Base-by-base conservation (phyloP, 148 eudicot genomes). In the Silene latifolia region DNA sequence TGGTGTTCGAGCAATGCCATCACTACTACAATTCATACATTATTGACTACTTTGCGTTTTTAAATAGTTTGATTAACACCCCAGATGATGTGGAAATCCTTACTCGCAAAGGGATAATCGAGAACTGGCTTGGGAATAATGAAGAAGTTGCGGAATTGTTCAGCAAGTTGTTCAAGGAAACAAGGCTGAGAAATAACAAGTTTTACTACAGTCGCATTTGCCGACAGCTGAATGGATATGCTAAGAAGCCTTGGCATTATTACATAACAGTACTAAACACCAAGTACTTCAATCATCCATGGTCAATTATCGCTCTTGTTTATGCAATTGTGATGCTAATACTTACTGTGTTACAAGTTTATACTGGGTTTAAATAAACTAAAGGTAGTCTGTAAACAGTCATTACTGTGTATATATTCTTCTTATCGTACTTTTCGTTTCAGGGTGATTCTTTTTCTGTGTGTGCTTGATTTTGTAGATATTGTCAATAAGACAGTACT, bases 61-160 rank as follows among this genome's bases (percentile, higher is more conserved):
- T 83, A 18, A 73, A 80, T 19, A 35, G 35, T 8, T 25, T 83
- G 67, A 80, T 83, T 47, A 44, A 78, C 57, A 83, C 83, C 0
- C 57, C 72, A 7, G 72, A 77, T 5, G 86, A 80, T 18, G 83
- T 80, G 7, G 64, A 74, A 25, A 69, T 80, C n/a, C 79, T 80
- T 0, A 68, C 73, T 7, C 25, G 75, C 23, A 62, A 19, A 17
- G 81, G 79, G 56, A 77, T 80, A n/a, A 65, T 83, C 4, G 74
- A 71, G 74, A 67, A 74, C 12, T 80, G 60, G 61, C 42, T 83
- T 1, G 86, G 74, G 14, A 73, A 71, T 21, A 65, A 67, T 11
- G 71, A 66, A 21, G 78, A 47, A 35, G 82, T 79, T 46, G 79
- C 80, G 0, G 51, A 19, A 23, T 25, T 83, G 4, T 63, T 83